These are phyloP conservation scores for Selenicereus undatus DNA, from an alignment of 148 eudicot species.

Conservation along the genomic window DNA sequence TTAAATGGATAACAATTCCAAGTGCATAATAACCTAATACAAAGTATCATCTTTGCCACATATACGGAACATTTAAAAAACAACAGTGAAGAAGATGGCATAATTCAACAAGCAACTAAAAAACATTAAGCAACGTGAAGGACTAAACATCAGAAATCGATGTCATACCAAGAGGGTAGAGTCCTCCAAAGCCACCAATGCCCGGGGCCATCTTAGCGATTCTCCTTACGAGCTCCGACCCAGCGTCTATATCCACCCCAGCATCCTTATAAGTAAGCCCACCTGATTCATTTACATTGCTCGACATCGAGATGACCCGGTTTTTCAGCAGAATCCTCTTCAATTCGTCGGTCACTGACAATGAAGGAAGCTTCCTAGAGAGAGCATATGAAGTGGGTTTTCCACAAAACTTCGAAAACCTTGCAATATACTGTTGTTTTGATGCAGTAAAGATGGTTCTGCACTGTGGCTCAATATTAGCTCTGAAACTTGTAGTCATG, in stretches of 20 bases:
- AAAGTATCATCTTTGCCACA: not conserved
- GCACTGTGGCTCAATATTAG: conserved; percentile 5
- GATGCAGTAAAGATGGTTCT: not conserved
- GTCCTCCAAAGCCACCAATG: conserved; percentile 93
- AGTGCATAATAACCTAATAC: not conserved
- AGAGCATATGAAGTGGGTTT: conserved; percentile 19
- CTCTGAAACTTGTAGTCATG: conserved; percentile 19
- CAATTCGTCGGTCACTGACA: conserved; percentile 9
- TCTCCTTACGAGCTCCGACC: conserved; percentile 77
- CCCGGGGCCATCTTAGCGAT: conserved; percentile 92
- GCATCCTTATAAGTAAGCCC: conserved; percentile 81
- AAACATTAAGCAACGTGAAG: not conserved
- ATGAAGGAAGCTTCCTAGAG: conserved; percentile 16
- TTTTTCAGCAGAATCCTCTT: conserved; percentile 22
- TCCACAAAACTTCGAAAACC: not conserved
- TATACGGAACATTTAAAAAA: not conserved
- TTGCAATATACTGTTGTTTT: not conserved
- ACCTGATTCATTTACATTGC: conserved; percentile 18
- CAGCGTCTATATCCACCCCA: conserved; percentile 95
- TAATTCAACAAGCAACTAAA: not conserved
- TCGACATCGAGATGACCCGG: conserved; percentile 20
- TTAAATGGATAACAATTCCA: not conserved
- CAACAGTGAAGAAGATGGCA: not conserved
- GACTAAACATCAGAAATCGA: not conserved
- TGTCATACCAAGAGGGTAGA: conserved; percentile 64